Conservation (phyloP, 1,284 basidiomycete species). For the Ustilago xerochloae region DNA sequence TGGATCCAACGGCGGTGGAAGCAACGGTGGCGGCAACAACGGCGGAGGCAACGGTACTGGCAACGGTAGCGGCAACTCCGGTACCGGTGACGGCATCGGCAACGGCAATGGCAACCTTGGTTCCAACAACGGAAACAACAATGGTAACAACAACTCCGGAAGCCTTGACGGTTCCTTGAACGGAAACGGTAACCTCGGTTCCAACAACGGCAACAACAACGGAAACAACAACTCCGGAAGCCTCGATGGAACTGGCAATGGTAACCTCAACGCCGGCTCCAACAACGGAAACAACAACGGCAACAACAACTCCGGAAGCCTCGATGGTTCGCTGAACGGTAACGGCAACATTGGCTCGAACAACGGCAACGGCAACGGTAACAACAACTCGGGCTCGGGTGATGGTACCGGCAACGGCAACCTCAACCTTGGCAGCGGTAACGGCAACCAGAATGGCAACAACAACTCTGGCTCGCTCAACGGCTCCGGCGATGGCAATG, state of each 20-base stretch:
- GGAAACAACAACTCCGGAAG: constrained; percentile 16
- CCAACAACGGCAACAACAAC: constrained; percentile 10
- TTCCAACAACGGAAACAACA: constrained; percentile 8
- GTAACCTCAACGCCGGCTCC: constrained; percentile 7
- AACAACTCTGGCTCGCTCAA: constrained; percentile 11
- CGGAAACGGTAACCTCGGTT: constrained; percentile 17
- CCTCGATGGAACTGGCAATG: constrained; percentile 11
- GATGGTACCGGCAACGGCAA: constrained; percentile 32
- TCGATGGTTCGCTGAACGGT: constrained; percentile 11
- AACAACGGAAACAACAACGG: constrained; percentile 3
- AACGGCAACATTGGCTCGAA: constrained; percentile 5
- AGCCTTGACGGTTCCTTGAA: constrained; percentile 1
- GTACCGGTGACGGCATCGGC: not conserved
- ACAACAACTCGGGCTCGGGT: constrained; percentile 9
- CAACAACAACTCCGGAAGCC: constrained; percentile 8
- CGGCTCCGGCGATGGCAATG: constrained; percentile 16
- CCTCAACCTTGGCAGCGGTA: constrained; percentile 14
- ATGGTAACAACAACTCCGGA: constrained; percentile 23
- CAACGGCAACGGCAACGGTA: constrained; percentile 13
- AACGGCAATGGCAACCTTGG: constrained; percentile 12
- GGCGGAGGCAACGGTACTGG: constrained; percentile 9
- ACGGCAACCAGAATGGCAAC: constrained; percentile 23
- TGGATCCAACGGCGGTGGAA: not conserved
- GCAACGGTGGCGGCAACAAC: constrained; percentile 6
- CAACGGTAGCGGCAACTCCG: constrained; percentile 21